Evolutionary conservation across 2,329 filamentous ascomycete genomes (phyloP).

Genomic region (Aspergillus sp.): DNA sequence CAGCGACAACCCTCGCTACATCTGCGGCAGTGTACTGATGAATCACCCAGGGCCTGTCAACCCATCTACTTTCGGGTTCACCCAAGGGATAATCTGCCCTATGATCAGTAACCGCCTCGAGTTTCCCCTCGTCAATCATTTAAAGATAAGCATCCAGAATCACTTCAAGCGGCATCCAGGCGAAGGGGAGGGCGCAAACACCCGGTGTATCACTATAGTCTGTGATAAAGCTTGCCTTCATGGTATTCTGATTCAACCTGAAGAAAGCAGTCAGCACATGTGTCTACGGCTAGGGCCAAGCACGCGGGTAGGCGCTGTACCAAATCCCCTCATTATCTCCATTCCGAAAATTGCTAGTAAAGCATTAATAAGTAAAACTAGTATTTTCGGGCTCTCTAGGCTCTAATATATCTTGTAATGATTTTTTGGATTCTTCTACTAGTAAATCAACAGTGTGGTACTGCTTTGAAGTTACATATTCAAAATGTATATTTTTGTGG

Average conservation of each 20-base stretch:
- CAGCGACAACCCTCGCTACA: background rate
- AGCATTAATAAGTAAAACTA: too few relatives aligned
- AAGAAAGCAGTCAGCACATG: background rate
- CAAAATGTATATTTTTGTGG: too few relatives aligned
- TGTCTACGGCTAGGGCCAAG: background rate
- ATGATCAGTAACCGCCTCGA: background rate
- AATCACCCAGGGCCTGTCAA: background rate
- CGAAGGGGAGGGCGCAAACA: background rate
- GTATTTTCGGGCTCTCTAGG: too few relatives aligned
- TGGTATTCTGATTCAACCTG: background rate
- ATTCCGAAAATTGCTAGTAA: background rate
- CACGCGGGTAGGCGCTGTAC: background rate
- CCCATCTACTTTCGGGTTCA: background rate
- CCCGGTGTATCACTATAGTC: background rate
- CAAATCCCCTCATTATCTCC: background rate
- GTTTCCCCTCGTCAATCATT: constrained; percentile 8
- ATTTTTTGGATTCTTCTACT: too few relatives aligned
- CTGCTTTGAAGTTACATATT: too few relatives aligned
- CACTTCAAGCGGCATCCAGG: constrained; percentile 7
- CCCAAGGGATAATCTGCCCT: background rate
- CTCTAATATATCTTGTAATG: too few relatives aligned
- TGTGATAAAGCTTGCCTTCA: background rate
- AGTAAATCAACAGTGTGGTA: too few relatives aligned
- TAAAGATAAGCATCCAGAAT: constrained; percentile 9
- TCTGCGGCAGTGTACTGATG: background rate